Evolutionary conservation across 176 grass and related monocot genomes (phyloP), one percentile per base, ranked within the genome.

Genomic region (Oryza australiensis): DNA sequence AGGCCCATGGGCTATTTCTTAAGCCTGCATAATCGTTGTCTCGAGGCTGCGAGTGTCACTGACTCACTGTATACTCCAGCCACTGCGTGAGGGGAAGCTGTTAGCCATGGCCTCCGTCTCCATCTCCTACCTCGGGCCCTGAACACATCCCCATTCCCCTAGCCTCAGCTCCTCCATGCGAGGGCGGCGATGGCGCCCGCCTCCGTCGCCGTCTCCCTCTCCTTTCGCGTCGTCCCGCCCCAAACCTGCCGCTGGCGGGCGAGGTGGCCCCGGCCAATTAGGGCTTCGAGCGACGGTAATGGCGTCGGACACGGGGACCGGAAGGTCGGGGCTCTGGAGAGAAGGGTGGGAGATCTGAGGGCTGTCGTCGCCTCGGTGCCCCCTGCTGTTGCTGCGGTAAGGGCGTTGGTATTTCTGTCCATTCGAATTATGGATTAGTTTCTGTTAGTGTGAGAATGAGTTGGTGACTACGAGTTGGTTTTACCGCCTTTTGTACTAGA

Each of bases 181-280:
- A 81, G 60, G 86, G 37, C 78, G 38, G 27, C 73, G 62, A 91
- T 91, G 89, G 85, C 86, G 66, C 78, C 89, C 62, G 77, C 82
- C 73, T 78, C 82, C 78, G 38, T 67, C 34, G 68, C 86, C 67
- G 3, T 37, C 30, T 57, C 60, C 74, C 1, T 70, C 70, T 53
- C 64, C 42, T 62, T 78, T 68, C 38, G 38, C 37, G 4, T 82
- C 79, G 10, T 34, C 9, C 37, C 15, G 4, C 23, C 38, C 48
- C 28, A 75, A 5, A 12, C 2, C 26, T 46, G n/a, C 72, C 29
- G 49, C 73, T 9, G 37, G 12, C 82, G 62, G 26, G 7, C 15
- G 26, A 85, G 68, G 46, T 13, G 75, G 68, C 24, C 20, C 15
- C 41, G 48, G 10, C 22, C 38, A 37, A 69, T 85, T 82, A 91